Evolutionary conservation across 257 asterid species (phyloP).

Genomic region (Nicotiana undulata): DNA sequence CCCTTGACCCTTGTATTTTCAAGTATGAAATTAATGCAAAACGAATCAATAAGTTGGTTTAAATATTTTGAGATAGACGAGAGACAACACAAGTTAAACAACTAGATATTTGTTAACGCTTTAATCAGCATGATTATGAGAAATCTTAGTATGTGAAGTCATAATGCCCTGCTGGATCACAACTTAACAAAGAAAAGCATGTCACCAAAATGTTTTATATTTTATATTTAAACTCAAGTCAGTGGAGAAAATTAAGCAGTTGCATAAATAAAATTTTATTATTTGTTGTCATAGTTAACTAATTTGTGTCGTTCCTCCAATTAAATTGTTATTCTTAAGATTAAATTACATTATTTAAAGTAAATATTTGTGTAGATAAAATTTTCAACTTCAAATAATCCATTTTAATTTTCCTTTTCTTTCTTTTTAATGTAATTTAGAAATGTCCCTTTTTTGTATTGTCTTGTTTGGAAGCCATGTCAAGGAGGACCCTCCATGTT

Average conservation of each 20-base stretch:
- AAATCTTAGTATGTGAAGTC: neutral
- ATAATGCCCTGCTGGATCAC: neutral
- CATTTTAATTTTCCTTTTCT: neutral
- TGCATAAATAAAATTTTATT: no score
- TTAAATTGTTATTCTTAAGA: neutral
- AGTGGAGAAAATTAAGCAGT: no score
- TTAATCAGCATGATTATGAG: constrained; percentile 2
- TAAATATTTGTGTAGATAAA: neutral
- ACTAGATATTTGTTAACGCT: neutral
- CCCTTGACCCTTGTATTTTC: neutral
- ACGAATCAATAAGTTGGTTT: neutral
- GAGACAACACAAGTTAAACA: neutral
- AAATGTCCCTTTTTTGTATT: constrained; percentile 1
- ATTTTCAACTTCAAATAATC: neutral
- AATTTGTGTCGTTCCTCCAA: neutral
- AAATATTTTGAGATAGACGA: neutral
- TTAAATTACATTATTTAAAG: neutral
- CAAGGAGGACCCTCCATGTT: neutral
- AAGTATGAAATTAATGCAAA: neutral
- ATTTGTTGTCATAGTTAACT: neutral
- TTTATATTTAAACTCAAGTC: no score
- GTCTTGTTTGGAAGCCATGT: constrained; percentile 6
- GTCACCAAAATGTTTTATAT: neutral
- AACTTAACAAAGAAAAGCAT: neutral
- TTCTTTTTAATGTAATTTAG: neutral